Base-by-base conservation (phyloP, 1,284 basidiomycete species). In the Melampsora americana region DNA sequence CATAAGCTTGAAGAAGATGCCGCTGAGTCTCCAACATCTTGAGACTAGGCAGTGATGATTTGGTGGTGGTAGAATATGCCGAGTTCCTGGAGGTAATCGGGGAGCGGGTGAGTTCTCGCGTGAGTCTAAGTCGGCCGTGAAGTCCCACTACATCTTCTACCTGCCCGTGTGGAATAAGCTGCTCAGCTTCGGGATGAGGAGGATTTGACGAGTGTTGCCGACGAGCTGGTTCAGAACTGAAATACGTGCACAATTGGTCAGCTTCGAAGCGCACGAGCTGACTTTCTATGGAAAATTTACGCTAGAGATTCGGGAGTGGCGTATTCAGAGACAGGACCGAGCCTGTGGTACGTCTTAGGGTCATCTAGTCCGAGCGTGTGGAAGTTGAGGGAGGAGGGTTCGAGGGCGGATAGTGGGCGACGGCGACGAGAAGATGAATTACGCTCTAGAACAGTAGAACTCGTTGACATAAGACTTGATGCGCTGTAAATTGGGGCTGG, bases 1-100 rank as follows among this genome's bases (percentile, higher is more conserved):
- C 96, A 83, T 99, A 99, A 0, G 94, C 95, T 42, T 85, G 85
- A 20, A 88, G 81, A 56, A 84, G 83, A 78, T 87, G 85, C 35
- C 87, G 82, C 78, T 86, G 86, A 16, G 84, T 82, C 78, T 87
- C 86, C 82, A 87, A 66, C 39, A 80, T 79, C 62, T 79, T 79
- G 23, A 82, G 81, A 9, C 83, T 80, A n/a, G 83, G 81, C 39
- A 42, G 11, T 65, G 78, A 79, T n/a, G 78, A 16, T 23, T 32
- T 26, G 39, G 28, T 62, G 44, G 56, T 72, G 28, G 77, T 79
- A 20, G 79, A 70, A 26, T 76, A 66, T 30, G 79, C 69, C 5
- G 78, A 76, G 18, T 78, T 79, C 0, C 79, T 71, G 5, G 79
- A 79, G 77, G 77, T 78, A 14, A 79, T 79, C 26, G 80, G 80